Evolutionary conservation across 2,329 filamentous ascomycete species (phyloP).

Genomic region (Didymella glomerata): DNA sequence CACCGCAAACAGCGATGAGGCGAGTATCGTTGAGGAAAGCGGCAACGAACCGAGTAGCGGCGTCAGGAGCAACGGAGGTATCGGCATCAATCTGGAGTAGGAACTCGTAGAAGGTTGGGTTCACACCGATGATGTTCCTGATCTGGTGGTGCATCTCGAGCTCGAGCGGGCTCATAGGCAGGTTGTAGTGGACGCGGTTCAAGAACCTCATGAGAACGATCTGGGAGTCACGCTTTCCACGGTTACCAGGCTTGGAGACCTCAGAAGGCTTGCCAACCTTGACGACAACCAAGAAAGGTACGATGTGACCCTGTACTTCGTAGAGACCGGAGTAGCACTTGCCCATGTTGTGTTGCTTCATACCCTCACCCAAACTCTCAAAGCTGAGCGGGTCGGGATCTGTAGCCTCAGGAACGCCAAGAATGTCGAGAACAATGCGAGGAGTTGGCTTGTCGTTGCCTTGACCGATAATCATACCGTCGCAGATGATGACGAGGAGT

Average conservation of each 20-base stretch:
- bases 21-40: slow-evolving; percentile 91
- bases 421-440: slow-evolving; percentile 96
- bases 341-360: slow-evolving; percentile 99
- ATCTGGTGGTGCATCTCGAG: slow-evolving; percentile 99
- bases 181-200: slow-evolving; percentile 97
- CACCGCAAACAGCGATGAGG: slow-evolving; percentile 92
- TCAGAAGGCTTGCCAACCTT: slow-evolving; percentile 91
- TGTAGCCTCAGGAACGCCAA: slow-evolving; percentile 90
- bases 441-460: slow-evolving; percentile 97
- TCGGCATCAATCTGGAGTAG: slow-evolving; percentile 97
- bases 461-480: slow-evolving; percentile 83
- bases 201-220: slow-evolving; percentile 99
- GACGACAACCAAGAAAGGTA: slow-evolving; percentile 93
- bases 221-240: slow-evolving; percentile 98
- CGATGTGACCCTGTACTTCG: slow-evolving; percentile 96
- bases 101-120: slow-evolving; percentile 98
- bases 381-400: slow-evolving; percentile 97
- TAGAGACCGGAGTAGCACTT: slow-evolving; percentile 98
- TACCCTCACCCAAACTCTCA: slow-evolving; percentile 92
- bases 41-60: slow-evolving; percentile 89
- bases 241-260: slow-evolving; percentile 80
- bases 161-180: slow-evolving; percentile 94
- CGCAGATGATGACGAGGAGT: no score
- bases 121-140: slow-evolving; percentile 97
- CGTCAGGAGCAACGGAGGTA: slow-evolving; percentile 89